These are phyloP conservation scores for Hypomyces perniciosus DNA, from an alignment of 2,329 filamentous ascomycete genomes.

Conservation along the genomic window DNA sequence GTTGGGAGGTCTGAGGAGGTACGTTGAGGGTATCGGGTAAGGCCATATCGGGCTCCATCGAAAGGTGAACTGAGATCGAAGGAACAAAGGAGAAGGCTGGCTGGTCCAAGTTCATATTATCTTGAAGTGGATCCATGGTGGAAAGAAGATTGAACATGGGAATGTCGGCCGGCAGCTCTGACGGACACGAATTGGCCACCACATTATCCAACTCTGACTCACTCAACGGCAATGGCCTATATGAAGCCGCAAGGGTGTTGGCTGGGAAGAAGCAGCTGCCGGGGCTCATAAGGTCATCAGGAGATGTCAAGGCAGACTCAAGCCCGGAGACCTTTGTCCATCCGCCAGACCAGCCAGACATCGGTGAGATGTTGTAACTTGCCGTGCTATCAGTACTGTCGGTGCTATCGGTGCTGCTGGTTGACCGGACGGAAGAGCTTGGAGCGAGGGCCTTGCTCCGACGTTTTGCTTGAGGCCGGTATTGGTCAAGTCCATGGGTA, in stretches of 20 bases:
- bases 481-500: slow-evolving; percentile 30
- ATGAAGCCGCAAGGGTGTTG: slow-evolving; percentile 18
- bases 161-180: slow-evolving; percentile 40
- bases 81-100: slow-evolving; percentile 31
- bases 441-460: slow-evolving; percentile 40
- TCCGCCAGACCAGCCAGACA: slow-evolving; percentile 35
- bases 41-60: slow-evolving; percentile 32
- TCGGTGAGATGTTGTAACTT: slow-evolving; percentile 41
- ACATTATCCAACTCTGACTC: slow-evolving; percentile 24
- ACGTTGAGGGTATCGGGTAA: slow-evolving; percentile 26
- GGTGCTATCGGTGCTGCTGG: slow-evolving; percentile 34
- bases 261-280: slow-evolving; percentile 23
- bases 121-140: slow-evolving; percentile 22
- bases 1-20: slow-evolving; percentile 14
- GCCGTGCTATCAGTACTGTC: slow-evolving; percentile 31
- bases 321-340: slow-evolving; percentile 37
- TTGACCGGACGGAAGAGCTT: slow-evolving; percentile 44
- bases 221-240: slow-evolving; percentile 20
- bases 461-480: slow-evolving; percentile 23
- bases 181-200: slow-evolving; percentile 25
- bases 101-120: slow-evolving; percentile 28
- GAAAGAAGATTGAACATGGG: slow-evolving; percentile 28
- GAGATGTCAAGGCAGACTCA: slow-evolving; percentile 41
- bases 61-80: slow-evolving; percentile 27
- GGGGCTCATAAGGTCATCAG: slow-evolving; percentile 34